Evolutionary conservation across 2,329 filamentous ascomycete species (phyloP), one percentile per base, ranked within the genome.

Genomic region (Fusarium gaditjirri): DNA sequence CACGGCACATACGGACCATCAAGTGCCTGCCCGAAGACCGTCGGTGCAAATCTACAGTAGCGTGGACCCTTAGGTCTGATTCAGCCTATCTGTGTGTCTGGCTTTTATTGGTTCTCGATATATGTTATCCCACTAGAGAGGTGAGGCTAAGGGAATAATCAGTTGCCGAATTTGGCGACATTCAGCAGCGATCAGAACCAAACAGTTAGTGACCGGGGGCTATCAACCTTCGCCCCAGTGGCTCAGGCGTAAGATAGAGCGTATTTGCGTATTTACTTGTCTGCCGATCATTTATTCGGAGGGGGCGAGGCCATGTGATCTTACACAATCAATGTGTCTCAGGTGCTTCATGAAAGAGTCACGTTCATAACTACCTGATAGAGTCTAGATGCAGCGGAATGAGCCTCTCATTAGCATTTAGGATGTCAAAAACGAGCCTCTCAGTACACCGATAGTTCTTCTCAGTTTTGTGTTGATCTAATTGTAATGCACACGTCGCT

Each of bases 401-500:
- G 1, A 42, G 14, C 9, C 9, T 23, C n/a, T 23, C n/a, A 8
- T 23, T 10, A 16, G n/a, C 42, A 8, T 27, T 6, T 19, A 17
- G 10, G 23, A 43, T 27, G 11, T 19, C 0, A 0, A 7, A 21
- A 29, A 14, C 0, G 4, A 21, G 17, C 2, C 8, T 29, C 12
- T 46, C 29, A 29, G 2, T 14, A 46, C 2, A 14, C 8, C 9
- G 8, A 29, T 46, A 46, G 25, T 29, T 27, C 25, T 29, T 14
- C 6, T 8, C 8, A 5, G 5, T 21, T 19, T 21, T 25, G 8
- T 10, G 29, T 10, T 46, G 11, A 29, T 25, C 23, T 29, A 5
- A 29, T n/a, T 46, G 27, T 19, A 29, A 46, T 29, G 8, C 4
- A 29, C n/a, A n/a, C n/a, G 6, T 21, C 8, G 8, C 5, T 46